Base-by-base conservation (phyloP, 306 rosid species). In the Astragalus membranaceus region DNA sequence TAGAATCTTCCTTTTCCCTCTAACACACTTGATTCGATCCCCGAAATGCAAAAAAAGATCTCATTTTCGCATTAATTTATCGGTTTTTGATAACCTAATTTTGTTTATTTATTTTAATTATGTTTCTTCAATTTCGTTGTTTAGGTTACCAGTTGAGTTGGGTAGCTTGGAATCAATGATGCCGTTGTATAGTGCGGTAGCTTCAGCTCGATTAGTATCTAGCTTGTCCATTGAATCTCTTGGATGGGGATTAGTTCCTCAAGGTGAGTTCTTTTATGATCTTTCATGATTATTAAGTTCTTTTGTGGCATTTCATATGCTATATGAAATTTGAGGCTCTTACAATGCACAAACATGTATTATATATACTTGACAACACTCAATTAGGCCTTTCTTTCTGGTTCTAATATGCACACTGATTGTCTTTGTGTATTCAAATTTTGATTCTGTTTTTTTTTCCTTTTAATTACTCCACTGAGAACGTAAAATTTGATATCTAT, bases 161-260 rank as follows among this genome's bases (percentile, higher is more conserved):
- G 70, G 86, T 76, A 65, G 96, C 79, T 63, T 63, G 69, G 96
- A 79, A 32, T 89, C 98, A 46, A 58, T 87, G 86, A 71, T 89
- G 85, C 92, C 95, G 11, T 73, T 89, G 72, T 86, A 92, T 74
- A 89, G 82, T 12, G 95, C 88, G 0, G 87, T 89, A 9, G 95
- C 98, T 68, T 83, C 96, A 1, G 85, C 96, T 12, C 79, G 98
- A 68, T 85, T 92, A 62, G 86, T 88, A 5, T 89, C 96, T 20
- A 88, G 92, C 77, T 75, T 92, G 83, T 73, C 89, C 8, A 55
- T 79, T 43, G 87, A 88, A 16, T 83, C 98, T 55, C 56, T 49
- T 8, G 70, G 76, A 26, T 92, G 98, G 98, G 87, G 89, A 11
- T 81, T 92, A 71, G 98, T 92, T 76, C 98, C 98, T 76, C 96